phyloP scores from a whole-genome alignment of 2,329 filamentous ascomycete genomes.

The Fusarium papillatum region DNA sequence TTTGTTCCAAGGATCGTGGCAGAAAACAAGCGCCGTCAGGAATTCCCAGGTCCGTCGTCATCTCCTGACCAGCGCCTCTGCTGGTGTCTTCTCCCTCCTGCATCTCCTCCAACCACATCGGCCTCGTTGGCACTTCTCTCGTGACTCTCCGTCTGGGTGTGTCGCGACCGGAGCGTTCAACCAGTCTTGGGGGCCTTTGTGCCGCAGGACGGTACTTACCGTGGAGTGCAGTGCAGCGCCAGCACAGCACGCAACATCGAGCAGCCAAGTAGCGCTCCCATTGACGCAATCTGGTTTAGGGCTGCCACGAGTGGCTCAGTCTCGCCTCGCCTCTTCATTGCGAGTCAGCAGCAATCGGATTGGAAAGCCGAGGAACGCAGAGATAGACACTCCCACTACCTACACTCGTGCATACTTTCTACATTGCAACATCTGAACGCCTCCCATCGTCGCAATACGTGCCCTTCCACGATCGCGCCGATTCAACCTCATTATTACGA shows the following conservation, averaged over 20 bases:
- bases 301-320: slow-evolving; percentile 18
- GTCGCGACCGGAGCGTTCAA: slow-evolving; percentile 25
- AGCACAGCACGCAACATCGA: background rate
- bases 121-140: slow-evolving; percentile 20
- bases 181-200: slow-evolving; percentile 35
- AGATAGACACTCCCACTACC: slow-evolving; percentile 30
- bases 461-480: slow-evolving; percentile 18
- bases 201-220: slow-evolving; percentile 38
- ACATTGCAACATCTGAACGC: background rate
- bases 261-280: slow-evolving; percentile 20
- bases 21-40: slow-evolving; percentile 28
- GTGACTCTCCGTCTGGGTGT: slow-evolving; percentile 25
- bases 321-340: slow-evolving; percentile 24
- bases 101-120: slow-evolving; percentile 36
- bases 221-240: background rate
- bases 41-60: slow-evolving; percentile 29
- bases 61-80: slow-evolving; percentile 38
- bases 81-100: slow-evolving; percentile 23
- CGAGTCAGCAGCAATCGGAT: slow-evolving; percentile 40
- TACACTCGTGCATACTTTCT: slow-evolving; percentile 20
- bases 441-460: slow-evolving; percentile 2
- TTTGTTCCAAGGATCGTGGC: slow-evolving; percentile 43
- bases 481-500: slow-evolving; percentile 6
- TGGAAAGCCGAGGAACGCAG: slow-evolving; percentile 31
- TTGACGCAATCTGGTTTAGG: slow-evolving; percentile 43